Evolutionary conservation across 306 rosid genomes (phyloP).

Genomic region (Prosopis cineraria): DNA sequence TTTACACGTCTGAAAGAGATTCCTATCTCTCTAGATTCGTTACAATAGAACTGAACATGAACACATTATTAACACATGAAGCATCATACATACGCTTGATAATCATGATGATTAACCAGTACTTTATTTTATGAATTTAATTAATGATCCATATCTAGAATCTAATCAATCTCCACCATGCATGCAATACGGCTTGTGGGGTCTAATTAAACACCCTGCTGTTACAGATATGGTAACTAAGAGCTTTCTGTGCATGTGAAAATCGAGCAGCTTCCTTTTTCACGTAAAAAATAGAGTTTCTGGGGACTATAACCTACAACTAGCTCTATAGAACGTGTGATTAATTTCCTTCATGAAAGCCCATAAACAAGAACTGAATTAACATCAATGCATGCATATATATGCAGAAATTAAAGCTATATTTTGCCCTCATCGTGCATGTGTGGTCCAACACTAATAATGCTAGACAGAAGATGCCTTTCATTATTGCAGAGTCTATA

Average conservation of each 20-base stretch:
- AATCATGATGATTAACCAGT: not conserved
- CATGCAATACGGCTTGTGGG: too few species aligned
- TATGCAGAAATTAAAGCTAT: not conserved
- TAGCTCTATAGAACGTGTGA: not conserved
- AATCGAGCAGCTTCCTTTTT: slow-evolving; percentile 30
- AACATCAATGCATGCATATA: not conserved
- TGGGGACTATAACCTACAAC: slow-evolving; percentile 12
- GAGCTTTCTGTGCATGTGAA: too few species aligned
- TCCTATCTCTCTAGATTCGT: not conserved
- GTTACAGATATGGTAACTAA: too few species aligned
- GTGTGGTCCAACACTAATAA: slow-evolving; percentile 40
- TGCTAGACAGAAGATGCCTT: slow-evolving; percentile 9
- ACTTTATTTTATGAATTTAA: not conserved
- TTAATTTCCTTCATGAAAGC: not conserved
- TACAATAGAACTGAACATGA: not conserved
- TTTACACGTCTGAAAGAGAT: not conserved
- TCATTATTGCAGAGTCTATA: not conserved
- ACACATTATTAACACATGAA: not conserved
- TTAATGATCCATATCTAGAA: not conserved
- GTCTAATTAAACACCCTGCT: too few species aligned
- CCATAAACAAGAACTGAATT: not conserved
- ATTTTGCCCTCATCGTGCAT: not conserved
- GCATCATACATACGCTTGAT: not conserved
- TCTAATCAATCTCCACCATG: too few species aligned
- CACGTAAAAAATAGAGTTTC: slow-evolving; percentile 11